A percentile compares a stretch with the other conserved stretches of the same genome.
Evolutionary conservation across 345 rosid genomes (phyloP).

Genomic region (Odontarrhena argentea): DNA sequence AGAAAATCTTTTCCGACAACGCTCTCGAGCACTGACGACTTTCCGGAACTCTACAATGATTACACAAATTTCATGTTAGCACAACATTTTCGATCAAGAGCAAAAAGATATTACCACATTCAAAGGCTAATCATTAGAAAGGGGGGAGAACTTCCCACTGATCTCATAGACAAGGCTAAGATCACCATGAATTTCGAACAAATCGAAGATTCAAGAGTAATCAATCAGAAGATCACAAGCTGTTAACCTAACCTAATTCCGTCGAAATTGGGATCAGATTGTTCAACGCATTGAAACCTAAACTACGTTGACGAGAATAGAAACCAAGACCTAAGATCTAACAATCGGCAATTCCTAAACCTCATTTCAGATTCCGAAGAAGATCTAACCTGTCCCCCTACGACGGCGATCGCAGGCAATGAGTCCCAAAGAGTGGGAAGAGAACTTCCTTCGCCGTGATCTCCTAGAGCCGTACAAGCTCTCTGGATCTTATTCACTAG

Average conservation of each 20-base stretch:
- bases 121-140: neutral
- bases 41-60: constrained; percentile 99
- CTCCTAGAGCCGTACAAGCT: constrained; percentile 93
- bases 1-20: constrained; percentile 92
- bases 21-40: constrained; percentile 93
- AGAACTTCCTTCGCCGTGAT: constrained; percentile 95
- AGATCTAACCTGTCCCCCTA: constrained; percentile 80
- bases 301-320: constrained; percentile 8
- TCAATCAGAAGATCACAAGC: neutral
- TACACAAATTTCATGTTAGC: too few species aligned
- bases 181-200: constrained; percentile 15
- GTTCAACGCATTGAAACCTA: neutral
- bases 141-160: neutral
- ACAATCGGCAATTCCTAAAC: neutral
- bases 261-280: constrained; percentile 20
- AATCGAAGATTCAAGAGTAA: constrained; percentile 12
- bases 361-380: neutral
- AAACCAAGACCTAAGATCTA: constrained; percentile 25
- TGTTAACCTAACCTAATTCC: neutral
- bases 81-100: too few species aligned
- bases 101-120: too few species aligned
- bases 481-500: constrained; percentile 90
- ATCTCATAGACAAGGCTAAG: neutral
- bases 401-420: constrained; percentile 93
- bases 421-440: constrained; percentile 97